Conservation (phyloP, 2,329 filamentous ascomycete genomes). For the Apiospora pterosperma region DNA sequence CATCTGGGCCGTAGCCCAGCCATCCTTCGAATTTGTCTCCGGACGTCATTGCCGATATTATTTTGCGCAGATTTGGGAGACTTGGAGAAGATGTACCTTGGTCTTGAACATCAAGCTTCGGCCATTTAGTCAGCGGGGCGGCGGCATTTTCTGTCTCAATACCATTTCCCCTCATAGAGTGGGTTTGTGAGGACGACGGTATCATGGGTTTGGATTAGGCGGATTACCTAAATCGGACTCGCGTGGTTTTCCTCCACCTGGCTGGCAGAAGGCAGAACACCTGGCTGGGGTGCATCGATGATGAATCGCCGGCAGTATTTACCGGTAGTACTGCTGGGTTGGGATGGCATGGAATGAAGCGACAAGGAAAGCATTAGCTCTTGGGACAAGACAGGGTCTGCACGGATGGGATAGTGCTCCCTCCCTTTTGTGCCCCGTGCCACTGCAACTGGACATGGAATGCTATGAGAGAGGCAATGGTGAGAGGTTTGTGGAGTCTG, state of each 20-base stretch:
- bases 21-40: conserved; percentile 6
- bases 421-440: not conserved
- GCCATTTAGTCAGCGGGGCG: not conserved
- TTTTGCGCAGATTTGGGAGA: not conserved
- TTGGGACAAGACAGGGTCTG: not conserved
- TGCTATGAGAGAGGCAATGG: no score
- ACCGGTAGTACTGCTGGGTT: no score
- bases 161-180: not conserved
- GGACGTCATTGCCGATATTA: not conserved
- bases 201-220: not conserved
- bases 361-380: not conserved
- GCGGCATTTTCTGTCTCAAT: not conserved
- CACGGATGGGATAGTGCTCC: not conserved
- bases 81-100: not conserved
- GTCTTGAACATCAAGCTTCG: no score
- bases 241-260: not conserved
- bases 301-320: not conserved
- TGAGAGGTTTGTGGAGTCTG: no score
- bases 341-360: not conserved
- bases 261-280: no score
- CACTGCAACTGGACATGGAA: no score
- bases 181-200: not conserved
- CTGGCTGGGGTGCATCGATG: not conserved
- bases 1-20: conserved; percentile 1
- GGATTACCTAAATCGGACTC: not conserved